These are phyloP conservation scores for Castanospermum australe DNA, from an alignment of 306 rosid species.

Conservation along the genomic window DNA sequence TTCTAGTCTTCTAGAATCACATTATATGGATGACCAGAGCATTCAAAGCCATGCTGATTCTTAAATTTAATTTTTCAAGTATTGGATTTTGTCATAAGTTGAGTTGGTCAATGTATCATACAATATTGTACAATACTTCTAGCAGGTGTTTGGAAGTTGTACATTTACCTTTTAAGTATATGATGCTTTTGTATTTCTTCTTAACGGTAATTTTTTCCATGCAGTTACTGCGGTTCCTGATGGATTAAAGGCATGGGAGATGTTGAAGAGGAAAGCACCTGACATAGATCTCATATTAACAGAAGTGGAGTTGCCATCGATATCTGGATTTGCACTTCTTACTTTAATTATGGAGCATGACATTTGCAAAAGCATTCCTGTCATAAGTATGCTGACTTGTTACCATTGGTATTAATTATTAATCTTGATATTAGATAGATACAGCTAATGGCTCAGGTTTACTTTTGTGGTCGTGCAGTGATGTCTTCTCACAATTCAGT, in stretches of 20 bases:
- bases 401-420: not conserved
- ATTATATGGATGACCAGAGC: too few relatives aligned
- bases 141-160: not conserved
- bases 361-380: conserved; percentile 67
- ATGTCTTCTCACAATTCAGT: conserved; percentile 74
- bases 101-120: not conserved
- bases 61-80: not conserved
- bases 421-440: not conserved
- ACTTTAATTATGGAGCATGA: conserved; percentile 72
- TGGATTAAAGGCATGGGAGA: conserved; percentile 82
- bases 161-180: not conserved
- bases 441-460: conserved; percentile 23
- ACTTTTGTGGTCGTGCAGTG: conserved; percentile 48
- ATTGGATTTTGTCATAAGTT: not conserved
- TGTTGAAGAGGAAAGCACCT: conserved; percentile 47
- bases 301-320: conserved; percentile 73
- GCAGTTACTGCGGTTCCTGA: conserved; percentile 72
- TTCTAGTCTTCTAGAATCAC: too few relatives aligned
- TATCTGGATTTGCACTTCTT: conserved; percentile 78
- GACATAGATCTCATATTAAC: conserved; percentile 69
- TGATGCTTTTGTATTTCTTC: not conserved
- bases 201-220: not conserved
- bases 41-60: not conserved
- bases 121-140: not conserved
- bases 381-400: conserved; percentile 59